Conservation (phyloP, 495 filamentous ascomycete genomes). For the Aspergillus leporis region DNA sequence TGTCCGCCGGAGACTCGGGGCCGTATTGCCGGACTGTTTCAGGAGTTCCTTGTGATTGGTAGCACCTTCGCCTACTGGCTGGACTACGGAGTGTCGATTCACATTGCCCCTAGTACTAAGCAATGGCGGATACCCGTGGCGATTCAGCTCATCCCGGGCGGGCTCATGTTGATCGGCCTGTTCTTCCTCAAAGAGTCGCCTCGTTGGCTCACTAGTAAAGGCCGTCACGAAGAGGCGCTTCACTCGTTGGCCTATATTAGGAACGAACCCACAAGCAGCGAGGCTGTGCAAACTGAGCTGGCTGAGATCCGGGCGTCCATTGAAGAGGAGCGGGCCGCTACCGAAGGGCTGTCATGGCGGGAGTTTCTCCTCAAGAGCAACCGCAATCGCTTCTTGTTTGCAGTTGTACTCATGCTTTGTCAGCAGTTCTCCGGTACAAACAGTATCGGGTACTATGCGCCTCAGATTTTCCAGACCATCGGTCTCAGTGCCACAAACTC, state of each 20-base stretch:
- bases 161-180: constrained; percentile 49
- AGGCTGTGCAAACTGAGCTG: constrained; percentile 53
- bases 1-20: constrained; percentile 43
- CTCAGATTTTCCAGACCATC: constrained; percentile 52
- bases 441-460: constrained; percentile 52
- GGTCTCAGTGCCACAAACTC: constrained; percentile 45
- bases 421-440: constrained; percentile 57
- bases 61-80: constrained; percentile 48
- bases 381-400: constrained; percentile 44
- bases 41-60: constrained; percentile 33
- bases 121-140: constrained; percentile 58
- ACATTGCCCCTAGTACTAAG: constrained; percentile 37
- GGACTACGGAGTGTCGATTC: constrained; percentile 52
- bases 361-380: constrained; percentile 41
- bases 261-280: constrained; percentile 38
- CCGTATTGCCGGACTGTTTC: constrained; percentile 44
- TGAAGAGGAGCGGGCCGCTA: constrained; percentile 39
- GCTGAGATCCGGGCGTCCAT: constrained; percentile 59
- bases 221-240: constrained; percentile 45
- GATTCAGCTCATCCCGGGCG: constrained; percentile 54
- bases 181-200: constrained; percentile 56
- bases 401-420: constrained; percentile 51
- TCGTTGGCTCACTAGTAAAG: constrained; percentile 55
- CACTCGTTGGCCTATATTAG: constrained; percentile 45
- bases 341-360: constrained; percentile 42